Conservation (phyloP, 1,284 basidiomycete species). For the Sanghuangporus baumii region DNA sequence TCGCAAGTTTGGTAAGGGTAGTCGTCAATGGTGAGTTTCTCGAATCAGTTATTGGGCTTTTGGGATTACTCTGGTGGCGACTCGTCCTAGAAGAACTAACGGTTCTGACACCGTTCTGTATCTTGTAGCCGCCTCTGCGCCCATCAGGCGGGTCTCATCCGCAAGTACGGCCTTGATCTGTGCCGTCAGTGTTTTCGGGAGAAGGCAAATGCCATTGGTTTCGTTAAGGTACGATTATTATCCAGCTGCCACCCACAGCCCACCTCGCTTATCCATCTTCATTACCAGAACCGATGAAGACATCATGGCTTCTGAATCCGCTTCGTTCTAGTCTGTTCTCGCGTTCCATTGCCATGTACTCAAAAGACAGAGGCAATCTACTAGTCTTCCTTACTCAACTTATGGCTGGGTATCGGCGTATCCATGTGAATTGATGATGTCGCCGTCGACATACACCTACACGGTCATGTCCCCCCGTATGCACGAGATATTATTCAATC, state of each 20-base stretch:
- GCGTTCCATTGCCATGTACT: too few species aligned
- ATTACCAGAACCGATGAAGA: slow-evolving; percentile 38
- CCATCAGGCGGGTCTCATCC: slow-evolving; percentile 95
- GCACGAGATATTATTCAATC: too few species aligned
- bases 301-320: neutral
- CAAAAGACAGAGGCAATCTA: neutral
- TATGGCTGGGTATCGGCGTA: too few species aligned
- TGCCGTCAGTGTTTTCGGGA: slow-evolving; percentile 99
- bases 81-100: neutral
- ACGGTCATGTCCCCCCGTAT: neutral
- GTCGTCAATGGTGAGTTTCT: slow-evolving; percentile 78
- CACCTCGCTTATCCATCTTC: neutral
- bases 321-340: neutral
- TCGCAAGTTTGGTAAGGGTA: slow-evolving; percentile 92
- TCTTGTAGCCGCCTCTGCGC: slow-evolving; percentile 82
- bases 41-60: neutral
- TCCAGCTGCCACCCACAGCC: neutral
- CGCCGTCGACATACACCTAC: neutral
- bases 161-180: slow-evolving; percentile 91
- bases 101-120: neutral
- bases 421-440: too few species aligned
- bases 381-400: neutral
- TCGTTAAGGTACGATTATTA: slow-evolving; percentile 71
- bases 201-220: slow-evolving; percentile 89
- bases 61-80: neutral